A percentile compares a stretch with the other conserved stretches of the same genome.
These are phyloP conservation scores for Cystofilobasidium bisporidii DNA, from an alignment of 768 basidiomycete species.

Conservation along the genomic window DNA sequence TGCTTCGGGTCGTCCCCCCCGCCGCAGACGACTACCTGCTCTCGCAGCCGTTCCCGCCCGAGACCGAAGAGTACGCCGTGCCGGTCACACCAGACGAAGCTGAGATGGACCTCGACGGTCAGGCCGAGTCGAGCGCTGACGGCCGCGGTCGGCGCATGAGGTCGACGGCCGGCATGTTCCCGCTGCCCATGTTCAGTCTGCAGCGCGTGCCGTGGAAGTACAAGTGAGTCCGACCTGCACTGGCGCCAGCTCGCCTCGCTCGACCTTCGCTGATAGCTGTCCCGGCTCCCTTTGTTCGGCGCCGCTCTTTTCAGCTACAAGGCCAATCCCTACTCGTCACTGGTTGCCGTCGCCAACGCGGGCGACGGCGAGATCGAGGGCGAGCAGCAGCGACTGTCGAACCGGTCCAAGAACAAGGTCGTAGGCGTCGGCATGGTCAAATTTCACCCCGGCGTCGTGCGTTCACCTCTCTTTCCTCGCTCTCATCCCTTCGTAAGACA, in stretches of 20 bases:
- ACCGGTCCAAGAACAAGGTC: constrained; percentile 3
- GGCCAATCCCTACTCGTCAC: constrained; percentile 1
- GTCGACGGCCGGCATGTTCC: constrained; percentile 10
- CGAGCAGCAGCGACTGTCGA: constrained; percentile 6
- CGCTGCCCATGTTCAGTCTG: constrained; percentile 21
- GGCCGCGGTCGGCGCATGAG: background rate
- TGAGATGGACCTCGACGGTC: constrained; percentile 19
- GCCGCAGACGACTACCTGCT: background rate
- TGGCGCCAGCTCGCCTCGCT: background rate
- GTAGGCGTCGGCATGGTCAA: background rate
- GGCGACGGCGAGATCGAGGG: background rate
- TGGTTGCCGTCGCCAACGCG: constrained; percentile 6
- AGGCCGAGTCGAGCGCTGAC: constrained; percentile 1
- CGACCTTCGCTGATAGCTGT: background rate
- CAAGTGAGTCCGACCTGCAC: constrained; percentile 7
- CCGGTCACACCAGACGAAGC: background rate
- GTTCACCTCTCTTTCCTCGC: background rate
- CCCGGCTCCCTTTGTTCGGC: background rate
- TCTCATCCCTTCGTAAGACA: no score
- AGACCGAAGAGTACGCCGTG: constrained; percentile 2
- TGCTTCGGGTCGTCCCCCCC: background rate
- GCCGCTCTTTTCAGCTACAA: constrained; percentile 21
- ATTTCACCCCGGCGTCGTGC: constrained; percentile 8
- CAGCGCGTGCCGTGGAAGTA: constrained; percentile 18
- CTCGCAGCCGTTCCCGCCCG: background rate